These are phyloP conservation scores for Diatrype stigma DNA, from an alignment of 2,329 filamentous ascomycete genomes.

Conservation along the genomic window DNA sequence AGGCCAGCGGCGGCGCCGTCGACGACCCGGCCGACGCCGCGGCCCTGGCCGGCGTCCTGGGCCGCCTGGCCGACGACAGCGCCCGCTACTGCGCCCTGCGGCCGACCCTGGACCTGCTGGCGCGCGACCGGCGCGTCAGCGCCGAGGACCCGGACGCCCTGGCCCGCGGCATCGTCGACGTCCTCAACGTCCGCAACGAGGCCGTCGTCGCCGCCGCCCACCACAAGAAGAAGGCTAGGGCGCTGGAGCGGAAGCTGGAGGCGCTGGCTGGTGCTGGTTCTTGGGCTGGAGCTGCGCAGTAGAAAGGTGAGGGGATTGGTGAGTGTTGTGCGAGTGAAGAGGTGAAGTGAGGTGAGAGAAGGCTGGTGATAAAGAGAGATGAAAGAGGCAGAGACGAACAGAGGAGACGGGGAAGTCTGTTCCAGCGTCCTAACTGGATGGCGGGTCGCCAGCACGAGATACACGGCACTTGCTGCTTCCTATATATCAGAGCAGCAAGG, in stretches of 20 bases:
- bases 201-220: constrained; percentile 6
- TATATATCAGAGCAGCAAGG: neutral
- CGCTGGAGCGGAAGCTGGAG: constrained; percentile 4
- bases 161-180: constrained; percentile 3
- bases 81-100: constrained; percentile 9
- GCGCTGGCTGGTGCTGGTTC: constrained; percentile 2
- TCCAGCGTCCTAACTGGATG: neutral
- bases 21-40: constrained; percentile 4
- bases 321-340: neutral
- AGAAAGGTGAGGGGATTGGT: neutral
- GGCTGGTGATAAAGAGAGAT: neutral
- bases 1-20: neutral
- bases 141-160: constrained; percentile 6
- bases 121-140: constrained; percentile 14
- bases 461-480: neutral
- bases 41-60: constrained; percentile 5
- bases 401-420: neutral
- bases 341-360: neutral
- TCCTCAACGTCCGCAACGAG: constrained; percentile 12
- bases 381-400: neutral
- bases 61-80: constrained; percentile 15
- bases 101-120: constrained; percentile 12
- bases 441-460: no score
- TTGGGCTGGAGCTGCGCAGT: no score
- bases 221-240: constrained; percentile 2